These are phyloP conservation scores for Leavenworthia alabamica DNA, from an alignment of 345 rosid genomes.

Conservation along the genomic window DNA sequence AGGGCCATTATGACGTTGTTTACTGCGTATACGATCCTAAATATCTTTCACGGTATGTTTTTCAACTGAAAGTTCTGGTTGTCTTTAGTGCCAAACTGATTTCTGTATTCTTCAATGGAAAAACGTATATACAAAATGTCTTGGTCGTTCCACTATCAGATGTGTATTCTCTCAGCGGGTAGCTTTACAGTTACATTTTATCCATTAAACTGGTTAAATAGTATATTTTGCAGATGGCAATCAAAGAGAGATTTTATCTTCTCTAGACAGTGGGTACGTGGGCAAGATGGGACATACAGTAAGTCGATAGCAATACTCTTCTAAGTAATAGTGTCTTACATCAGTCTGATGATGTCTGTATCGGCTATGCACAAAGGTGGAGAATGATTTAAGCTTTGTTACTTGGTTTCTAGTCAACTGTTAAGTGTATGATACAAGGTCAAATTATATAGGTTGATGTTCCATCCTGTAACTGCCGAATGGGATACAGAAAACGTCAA, in stretches of 20 bases:
- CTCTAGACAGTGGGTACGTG: constrained; percentile 95
- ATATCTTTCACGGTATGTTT: constrained; percentile 65
- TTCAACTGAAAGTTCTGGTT: background rate
- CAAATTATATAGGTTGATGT: background rate
- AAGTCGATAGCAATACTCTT: constrained; percentile 33
- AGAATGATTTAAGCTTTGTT: background rate
- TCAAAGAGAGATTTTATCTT: constrained; percentile 87
- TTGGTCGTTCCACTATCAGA: background rate
- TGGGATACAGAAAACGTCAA: background rate
- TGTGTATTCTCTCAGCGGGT: background rate
- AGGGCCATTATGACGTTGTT: constrained; percentile 87
- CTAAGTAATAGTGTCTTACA: background rate
- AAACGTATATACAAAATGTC: background rate
- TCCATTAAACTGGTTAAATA: constrained; percentile 3
- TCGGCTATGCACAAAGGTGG: constrained; percentile 3
- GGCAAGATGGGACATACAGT: constrained; percentile 98
- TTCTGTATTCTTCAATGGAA: background rate
- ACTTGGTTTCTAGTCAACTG: background rate
- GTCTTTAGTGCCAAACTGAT: background rate
- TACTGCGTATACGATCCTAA: constrained; percentile 82
- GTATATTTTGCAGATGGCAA: constrained; percentile 67
- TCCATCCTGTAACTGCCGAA: background rate
- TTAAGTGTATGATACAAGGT: background rate
- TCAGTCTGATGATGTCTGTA: constrained; percentile 6
- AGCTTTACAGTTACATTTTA: background rate